Conservation (phyloP, 1,139 yeast genomes). For the Magnusiomyces tetraspermus region DNA sequence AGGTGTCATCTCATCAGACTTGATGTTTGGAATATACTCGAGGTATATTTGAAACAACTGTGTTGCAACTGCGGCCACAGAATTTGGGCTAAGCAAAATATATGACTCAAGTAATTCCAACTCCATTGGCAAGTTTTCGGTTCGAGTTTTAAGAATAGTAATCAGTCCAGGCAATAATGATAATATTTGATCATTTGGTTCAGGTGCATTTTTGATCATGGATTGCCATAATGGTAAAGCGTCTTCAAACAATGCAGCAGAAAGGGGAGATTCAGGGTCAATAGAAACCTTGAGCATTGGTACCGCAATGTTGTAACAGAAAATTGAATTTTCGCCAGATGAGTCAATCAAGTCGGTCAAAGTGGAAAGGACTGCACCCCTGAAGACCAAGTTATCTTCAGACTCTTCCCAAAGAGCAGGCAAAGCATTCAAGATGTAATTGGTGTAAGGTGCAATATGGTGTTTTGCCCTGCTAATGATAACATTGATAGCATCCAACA, state of each 20-base stretch:
- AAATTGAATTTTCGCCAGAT: slow-evolving; percentile 48
- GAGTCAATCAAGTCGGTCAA: slow-evolving; percentile 58
- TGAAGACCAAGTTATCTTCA: slow-evolving; percentile 52
- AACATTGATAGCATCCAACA: slow-evolving; percentile 57
- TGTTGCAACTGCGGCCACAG: slow-evolving; percentile 25
- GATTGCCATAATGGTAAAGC: slow-evolving; percentile 81
- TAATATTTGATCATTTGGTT: slow-evolving; percentile 35
- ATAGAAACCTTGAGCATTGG: slow-evolving; percentile 60
- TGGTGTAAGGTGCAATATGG: slow-evolving; percentile 26
- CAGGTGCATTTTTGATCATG: slow-evolving; percentile 45
- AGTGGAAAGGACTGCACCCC: slow-evolving; percentile 61
- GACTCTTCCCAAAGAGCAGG: slow-evolving; percentile 70
- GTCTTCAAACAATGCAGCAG: slow-evolving; percentile 68
- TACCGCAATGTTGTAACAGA: slow-evolving; percentile 53
- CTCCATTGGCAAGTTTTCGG: slow-evolving; percentile 67
- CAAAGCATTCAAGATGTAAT: slow-evolving; percentile 48
- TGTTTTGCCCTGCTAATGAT: slow-evolving; percentile 47
- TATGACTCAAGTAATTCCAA: slow-evolving; percentile 67
- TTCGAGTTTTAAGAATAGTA: slow-evolving; percentile 48
- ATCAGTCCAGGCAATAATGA: slow-evolving; percentile 40
- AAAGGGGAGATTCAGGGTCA: slow-evolving; percentile 51
- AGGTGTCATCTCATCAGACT: slow-evolving; percentile 45
- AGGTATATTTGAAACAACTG: slow-evolving; percentile 46
- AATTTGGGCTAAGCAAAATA: slow-evolving; percentile 43
- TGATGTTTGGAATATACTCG: slow-evolving; percentile 48